Evolutionary conservation across 257 asterid species (phyloP).

Genomic region (Anisodus acutangulus): DNA sequence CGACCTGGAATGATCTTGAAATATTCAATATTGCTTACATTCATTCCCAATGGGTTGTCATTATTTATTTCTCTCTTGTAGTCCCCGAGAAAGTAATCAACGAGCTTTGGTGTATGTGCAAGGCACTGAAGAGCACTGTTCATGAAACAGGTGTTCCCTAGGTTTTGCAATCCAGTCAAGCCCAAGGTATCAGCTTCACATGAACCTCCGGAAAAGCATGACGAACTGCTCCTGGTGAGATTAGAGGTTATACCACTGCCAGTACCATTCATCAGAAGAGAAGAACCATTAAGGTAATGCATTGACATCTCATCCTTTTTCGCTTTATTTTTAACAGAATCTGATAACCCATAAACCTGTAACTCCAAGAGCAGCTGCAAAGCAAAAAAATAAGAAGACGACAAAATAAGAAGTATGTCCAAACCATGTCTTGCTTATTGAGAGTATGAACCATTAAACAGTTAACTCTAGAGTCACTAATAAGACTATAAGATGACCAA

Average conservation of each 20-base stretch:
- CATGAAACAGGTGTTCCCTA: conserved; percentile 98
- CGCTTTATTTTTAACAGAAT: conserved; percentile 66
- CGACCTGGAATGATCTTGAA: conserved; percentile 31
- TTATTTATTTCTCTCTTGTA: conserved; percentile 79
- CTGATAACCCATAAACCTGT: conserved; percentile 95
- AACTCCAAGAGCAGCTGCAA: conserved; percentile 84
- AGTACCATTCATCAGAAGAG: conserved; percentile 60
- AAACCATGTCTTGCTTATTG: conserved; percentile 21
- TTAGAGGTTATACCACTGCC: conserved; percentile 45
- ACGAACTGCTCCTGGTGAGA: conserved; percentile 58
- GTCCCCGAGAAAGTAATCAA: conserved; percentile 97
- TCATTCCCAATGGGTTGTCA: conserved; percentile 96
- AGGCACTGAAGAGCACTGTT: conserved; percentile 95
- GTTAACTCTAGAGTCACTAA: neutral
- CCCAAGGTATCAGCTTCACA: conserved; percentile 88
- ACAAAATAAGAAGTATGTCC: conserved; percentile 34
- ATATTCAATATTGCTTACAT: conserved; percentile 48
- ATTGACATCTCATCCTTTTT: conserved; percentile 55
- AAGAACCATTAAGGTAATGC: conserved; percentile 58
- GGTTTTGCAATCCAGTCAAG: conserved; percentile 87
- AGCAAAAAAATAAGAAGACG: conserved; percentile 8
- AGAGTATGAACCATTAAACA: neutral
- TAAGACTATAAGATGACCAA: neutral
- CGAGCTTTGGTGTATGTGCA: conserved; percentile 93
- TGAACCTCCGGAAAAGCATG: conserved; percentile 54